Conservation (phyloP, 2,329 filamentous ascomycete genomes). For the Plectosphaerella cucumerina region DNA sequence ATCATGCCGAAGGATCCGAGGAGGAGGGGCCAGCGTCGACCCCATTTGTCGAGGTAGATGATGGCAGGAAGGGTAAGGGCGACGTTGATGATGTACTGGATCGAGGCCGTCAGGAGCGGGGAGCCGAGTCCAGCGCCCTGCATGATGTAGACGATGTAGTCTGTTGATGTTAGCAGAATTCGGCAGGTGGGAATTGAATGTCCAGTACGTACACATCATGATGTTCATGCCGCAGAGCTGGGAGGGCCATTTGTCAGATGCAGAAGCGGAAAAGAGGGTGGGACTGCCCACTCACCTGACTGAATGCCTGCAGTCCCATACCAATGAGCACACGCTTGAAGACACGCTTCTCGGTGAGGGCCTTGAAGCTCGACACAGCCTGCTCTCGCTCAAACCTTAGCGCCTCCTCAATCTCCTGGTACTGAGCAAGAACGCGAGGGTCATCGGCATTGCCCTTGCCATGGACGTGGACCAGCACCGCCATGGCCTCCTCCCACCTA, state of each 20-base stretch:
- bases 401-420: conserved; percentile 55
- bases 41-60: conserved; percentile 54
- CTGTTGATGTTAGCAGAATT: conserved; percentile 9
- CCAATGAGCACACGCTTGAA: conserved; percentile 53
- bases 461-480: conserved; percentile 55
- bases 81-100: conserved; percentile 63
- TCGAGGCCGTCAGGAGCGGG: conserved; percentile 54
- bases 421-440: conserved; percentile 59
- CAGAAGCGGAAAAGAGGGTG: too few relatives aligned
- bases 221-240: conserved; percentile 13
- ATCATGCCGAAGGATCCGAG: conserved; percentile 55
- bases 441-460: conserved; percentile 51
- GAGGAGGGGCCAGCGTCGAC: conserved; percentile 53
- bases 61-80: conserved; percentile 56
- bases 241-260: not conserved
- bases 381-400: conserved; percentile 51
- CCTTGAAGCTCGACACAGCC: conserved; percentile 41
- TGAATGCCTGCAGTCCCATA: conserved; percentile 56
- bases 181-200: not conserved
- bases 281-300: conserved; percentile 49
- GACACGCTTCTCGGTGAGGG: conserved; percentile 46
- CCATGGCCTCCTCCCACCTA: conserved; percentile 60
- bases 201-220: not conserved
- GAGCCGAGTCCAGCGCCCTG: conserved; percentile 51
- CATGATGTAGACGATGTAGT: conserved; percentile 60